phyloP scores from a whole-genome alignment of 768 basidiomycete species.

The Lactarius akahatsu region DNA sequence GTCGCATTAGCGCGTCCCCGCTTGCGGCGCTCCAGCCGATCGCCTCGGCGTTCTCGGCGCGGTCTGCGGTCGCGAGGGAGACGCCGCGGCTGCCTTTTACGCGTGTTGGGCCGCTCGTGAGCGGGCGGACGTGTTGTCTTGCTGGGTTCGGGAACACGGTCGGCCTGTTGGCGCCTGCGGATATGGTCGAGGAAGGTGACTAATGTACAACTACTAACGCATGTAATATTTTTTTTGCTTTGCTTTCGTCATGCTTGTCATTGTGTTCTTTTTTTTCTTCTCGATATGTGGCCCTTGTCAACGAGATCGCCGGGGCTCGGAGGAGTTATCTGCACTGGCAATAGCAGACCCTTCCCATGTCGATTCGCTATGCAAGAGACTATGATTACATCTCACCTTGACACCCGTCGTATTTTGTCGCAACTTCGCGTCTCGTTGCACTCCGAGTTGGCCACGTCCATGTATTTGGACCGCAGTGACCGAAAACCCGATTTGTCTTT shows the following conservation, averaged over 20 bases:
- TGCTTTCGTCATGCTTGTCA: neutral
- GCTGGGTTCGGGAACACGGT: conserved; percentile 30
- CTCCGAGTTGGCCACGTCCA: no score
- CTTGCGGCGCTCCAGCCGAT: conserved; percentile 46
- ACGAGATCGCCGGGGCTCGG: neutral
- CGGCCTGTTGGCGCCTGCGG: conserved; percentile 20
- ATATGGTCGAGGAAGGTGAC: conserved; percentile 1
- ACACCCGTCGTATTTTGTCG: no score
- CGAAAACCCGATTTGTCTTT: no score
- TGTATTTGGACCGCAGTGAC: no score
- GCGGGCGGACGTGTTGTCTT: conserved; percentile 25
- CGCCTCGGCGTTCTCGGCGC: neutral
- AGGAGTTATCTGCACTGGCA: neutral
- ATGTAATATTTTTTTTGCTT: neutral
- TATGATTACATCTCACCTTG: no score
- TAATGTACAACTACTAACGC: neutral
- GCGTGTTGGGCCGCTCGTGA: conserved; percentile 27
- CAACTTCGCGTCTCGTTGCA: no score
- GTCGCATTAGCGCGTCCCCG: conserved; percentile 49
- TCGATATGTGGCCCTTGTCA: neutral
- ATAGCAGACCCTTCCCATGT: neutral
- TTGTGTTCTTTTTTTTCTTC: neutral
- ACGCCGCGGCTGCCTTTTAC: conserved; percentile 29
- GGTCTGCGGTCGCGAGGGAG: conserved; percentile 12
- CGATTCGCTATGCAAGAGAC: no score